Evolutionary conservation across 2,329 filamentous ascomycete species (phyloP).

Genomic region (Ilyonectria robusta): DNA sequence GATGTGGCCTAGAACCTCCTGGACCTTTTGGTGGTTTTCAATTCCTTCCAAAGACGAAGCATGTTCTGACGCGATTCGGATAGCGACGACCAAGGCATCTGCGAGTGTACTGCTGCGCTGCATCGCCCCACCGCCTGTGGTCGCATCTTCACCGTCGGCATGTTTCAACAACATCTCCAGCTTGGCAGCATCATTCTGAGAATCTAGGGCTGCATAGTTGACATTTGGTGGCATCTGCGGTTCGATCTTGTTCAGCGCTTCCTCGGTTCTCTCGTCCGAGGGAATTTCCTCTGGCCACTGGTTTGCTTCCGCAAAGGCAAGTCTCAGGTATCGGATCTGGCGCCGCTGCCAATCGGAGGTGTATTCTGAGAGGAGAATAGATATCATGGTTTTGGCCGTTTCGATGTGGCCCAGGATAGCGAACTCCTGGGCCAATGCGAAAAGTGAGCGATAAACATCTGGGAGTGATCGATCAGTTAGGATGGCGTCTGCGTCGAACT

Average conservation of each 20-base stretch:
- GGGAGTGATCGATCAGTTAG: constrained; percentile 23
- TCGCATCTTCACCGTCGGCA: not conserved
- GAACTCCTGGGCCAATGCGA: constrained; percentile 36
- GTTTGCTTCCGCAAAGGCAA: constrained; percentile 35
- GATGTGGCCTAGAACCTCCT: constrained; percentile 25
- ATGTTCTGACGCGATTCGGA: constrained; percentile 24
- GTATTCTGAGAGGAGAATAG: constrained; percentile 37
- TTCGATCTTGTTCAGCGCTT: not conserved
- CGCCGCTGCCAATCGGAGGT: constrained; percentile 36
- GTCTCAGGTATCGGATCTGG: constrained; percentile 16
- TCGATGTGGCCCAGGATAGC: constrained; percentile 35
- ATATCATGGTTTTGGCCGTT: constrained; percentile 29
- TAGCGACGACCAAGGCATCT: constrained; percentile 24
- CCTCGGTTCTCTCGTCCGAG: constrained; percentile 6
- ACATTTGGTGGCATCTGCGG: not conserved
- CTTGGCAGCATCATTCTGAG: constrained; percentile 1
- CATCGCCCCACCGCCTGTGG: not conserved
- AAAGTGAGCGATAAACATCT: constrained; percentile 27
- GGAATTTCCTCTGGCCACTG: constrained; percentile 38
- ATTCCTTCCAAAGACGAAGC: constrained; percentile 23
- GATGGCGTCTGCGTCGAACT: constrained; percentile 28
- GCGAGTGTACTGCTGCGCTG: constrained; percentile 9
- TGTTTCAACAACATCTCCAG: constrained; percentile 12
- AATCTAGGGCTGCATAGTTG: not conserved
- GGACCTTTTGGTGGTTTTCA: constrained; percentile 23